phyloP scores from a whole-genome alignment of 2,329 filamentous ascomycete species.

The Pseudocercospora fuligena region DNA sequence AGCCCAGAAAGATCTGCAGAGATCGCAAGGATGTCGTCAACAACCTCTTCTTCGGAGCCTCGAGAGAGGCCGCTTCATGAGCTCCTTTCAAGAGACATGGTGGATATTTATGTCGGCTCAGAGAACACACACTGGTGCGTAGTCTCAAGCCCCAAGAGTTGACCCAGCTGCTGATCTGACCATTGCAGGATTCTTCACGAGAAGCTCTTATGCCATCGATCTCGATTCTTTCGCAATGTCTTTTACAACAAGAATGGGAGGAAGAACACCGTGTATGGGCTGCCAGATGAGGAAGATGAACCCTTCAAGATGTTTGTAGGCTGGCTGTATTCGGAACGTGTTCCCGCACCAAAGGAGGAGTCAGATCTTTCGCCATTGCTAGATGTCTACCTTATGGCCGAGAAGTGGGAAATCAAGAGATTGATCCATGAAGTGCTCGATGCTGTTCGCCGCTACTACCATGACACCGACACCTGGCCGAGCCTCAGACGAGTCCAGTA shows the following conservation, averaged over 20 bases:
- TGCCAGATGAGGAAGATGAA: conserved; percentile 58
- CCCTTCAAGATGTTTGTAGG: conserved; percentile 58
- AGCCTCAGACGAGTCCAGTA: conserved; percentile 58
- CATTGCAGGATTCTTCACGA: conserved; percentile 52
- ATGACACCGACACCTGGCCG: conserved; percentile 58
- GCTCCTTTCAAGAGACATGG: conserved; percentile 60
- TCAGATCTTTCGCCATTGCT: conserved; percentile 56
- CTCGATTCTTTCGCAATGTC: conserved; percentile 58
- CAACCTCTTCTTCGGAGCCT: conserved; percentile 27
- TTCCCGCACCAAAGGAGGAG: conserved; percentile 56
- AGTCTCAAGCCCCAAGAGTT: background rate
- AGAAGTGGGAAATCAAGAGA: conserved; percentile 57
- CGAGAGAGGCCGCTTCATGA: conserved; percentile 50
- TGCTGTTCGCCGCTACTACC: conserved; percentile 57
- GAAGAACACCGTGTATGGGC: conserved; percentile 49
- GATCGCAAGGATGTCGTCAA: conserved; percentile 17
- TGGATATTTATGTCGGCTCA: conserved; percentile 61
- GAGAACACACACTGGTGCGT: conserved; percentile 58
- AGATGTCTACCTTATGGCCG: conserved; percentile 60
- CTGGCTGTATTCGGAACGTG: conserved; percentile 57
- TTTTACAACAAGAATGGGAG: conserved; percentile 50
- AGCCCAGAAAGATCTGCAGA: background rate
- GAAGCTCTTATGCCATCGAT: conserved; percentile 60
- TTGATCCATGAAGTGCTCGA: conserved; percentile 56
- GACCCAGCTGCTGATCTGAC: background rate